These are phyloP conservation scores for Wickerhamomyces mucosus DNA, from an alignment of 805 yeast genomes.

Conservation along the genomic window DNA sequence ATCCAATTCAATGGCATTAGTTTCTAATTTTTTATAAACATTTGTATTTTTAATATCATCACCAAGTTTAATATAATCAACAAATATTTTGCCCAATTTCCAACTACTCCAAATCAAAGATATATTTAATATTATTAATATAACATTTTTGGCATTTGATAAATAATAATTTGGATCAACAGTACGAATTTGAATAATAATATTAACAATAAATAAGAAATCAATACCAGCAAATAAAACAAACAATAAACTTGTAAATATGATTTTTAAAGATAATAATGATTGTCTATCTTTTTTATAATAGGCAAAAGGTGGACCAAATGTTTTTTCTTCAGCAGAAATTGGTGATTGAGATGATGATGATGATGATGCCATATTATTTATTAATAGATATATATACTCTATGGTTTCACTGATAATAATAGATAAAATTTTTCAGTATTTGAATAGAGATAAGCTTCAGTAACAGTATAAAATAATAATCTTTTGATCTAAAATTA, in stretches of 20 bases:
- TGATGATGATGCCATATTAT: too few species aligned
- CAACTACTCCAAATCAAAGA: constrained; percentile 17
- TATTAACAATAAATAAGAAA: constrained; percentile 25
- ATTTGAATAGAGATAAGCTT: too few species aligned
- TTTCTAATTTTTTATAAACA: constrained; percentile 15
- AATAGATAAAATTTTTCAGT: too few species aligned
- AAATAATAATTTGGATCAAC: constrained; percentile 15
- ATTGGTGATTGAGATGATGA: too few species aligned
- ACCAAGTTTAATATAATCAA: constrained; percentile 12
- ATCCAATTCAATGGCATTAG: constrained; percentile 17
- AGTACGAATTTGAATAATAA: constrained; percentile 26
- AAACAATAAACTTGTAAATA: constrained; percentile 18
- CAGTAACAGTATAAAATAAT: too few species aligned
- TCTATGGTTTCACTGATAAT: too few species aligned
- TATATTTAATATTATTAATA: constrained; percentile 7
- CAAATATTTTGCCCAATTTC: constrained; percentile 13
- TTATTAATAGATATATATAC: too few species aligned
- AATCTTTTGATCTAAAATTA: too few species aligned
- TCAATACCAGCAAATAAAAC: constrained; percentile 20
- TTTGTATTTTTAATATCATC: constrained; percentile 10
- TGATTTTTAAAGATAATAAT: constrained; percentile 16
- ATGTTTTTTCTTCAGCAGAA: constrained; percentile 10
- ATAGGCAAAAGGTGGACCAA: constrained; percentile 19
- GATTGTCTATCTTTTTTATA: constrained; percentile 11
- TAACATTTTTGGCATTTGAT: constrained; percentile 11